A percentile compares a stretch with the other conserved stretches of the same genome.
These are phyloP conservation scores for Protea cynaroides DNA, from an alignment of 164 flowering plant genomes.

Conservation along the genomic window DNA sequence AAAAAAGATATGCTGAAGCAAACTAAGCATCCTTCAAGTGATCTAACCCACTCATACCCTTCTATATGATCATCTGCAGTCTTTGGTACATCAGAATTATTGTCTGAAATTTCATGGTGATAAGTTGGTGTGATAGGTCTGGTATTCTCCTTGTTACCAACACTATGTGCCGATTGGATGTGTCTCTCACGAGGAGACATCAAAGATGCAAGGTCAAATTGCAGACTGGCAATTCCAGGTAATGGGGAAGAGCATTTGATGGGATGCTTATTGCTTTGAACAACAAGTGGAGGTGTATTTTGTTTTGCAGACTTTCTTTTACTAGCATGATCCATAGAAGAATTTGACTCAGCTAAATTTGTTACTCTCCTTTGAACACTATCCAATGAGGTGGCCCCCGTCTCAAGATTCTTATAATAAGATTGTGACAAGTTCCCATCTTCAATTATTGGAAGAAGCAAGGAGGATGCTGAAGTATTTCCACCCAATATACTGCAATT, in stretches of 20 bases:
- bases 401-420: conserved; percentile 24
- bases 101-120: conserved; percentile 10
- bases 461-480: conserved; percentile 67
- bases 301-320: conserved; percentile 25
- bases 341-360: conserved; percentile 16
- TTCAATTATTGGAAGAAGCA: conserved; percentile 46
- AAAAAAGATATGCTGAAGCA: conserved; percentile 72
- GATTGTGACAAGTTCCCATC: conserved; percentile 33
- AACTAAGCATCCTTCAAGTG: conserved; percentile 49
- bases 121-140: conserved; percentile 21
- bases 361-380: conserved; percentile 8
- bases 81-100: conserved; percentile 20
- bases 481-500: conserved; percentile 37
- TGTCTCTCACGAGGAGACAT: conserved; percentile 39
- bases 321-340: conserved; percentile 19
- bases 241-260: conserved; percentile 68
- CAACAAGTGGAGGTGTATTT: conserved; percentile 5
- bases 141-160: conserved; percentile 16
- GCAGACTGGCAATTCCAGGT: conserved; percentile 71
- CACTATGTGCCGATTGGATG: conserved; percentile 13
- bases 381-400: conserved; percentile 17
- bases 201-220: conserved; percentile 64
- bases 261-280: conserved; percentile 34
- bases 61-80: conserved; percentile 18
- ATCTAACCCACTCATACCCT: conserved; percentile 29